Base-by-base conservation (phyloP, 75 land plant species). In the Ceratopteris richardii region DNA sequence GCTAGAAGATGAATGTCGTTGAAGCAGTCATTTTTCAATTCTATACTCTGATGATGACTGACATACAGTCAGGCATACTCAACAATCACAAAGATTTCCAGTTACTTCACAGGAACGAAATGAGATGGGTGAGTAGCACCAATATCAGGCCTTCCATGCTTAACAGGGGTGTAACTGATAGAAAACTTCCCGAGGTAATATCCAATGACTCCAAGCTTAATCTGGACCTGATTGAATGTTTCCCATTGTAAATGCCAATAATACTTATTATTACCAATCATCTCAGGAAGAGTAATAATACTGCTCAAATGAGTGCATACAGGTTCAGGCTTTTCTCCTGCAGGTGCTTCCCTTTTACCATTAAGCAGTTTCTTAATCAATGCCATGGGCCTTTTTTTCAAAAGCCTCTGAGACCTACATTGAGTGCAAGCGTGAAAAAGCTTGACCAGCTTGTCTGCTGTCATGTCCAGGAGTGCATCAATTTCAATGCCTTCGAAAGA, bases 231-330 rank as follows among this genome's bases (percentile, higher is more conserved):
- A 54, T 89, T 93, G 70, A 93, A 93, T 48, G 90, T 88, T 88
- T 93, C 47, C 98, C 96, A 65, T 93, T 92, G 80, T 92, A 92
- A 18, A 92, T 95, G 29, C 97, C 97, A 63, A 88, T 73, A 28
- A 92, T 80, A 68, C 95, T 90, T 31, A n/a, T n/a, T n/a, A n/a
- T n/a, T 92, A 29, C 95, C 97, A 40, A 92, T 92, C 97, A 92
- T 92, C 71, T 92, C 97, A 19, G 98, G 96, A 2, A 89, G 87
- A 29, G 89, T 93, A 69, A 93, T 85, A 90, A 88, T 88, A 81
- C 80, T 89, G 19, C 98, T 80, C 2, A 93, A 77, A 60, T 89
- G 98, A 6, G 96, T 93, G 51, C 85, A 76, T 7, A 93, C 87
- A 16, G 90, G 87, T 42, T 89, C 96, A 17, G 98, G 96, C 76